Base-by-base conservation (phyloP, 345 rosid genomes). In the Bruguiera sexangula region DNA sequence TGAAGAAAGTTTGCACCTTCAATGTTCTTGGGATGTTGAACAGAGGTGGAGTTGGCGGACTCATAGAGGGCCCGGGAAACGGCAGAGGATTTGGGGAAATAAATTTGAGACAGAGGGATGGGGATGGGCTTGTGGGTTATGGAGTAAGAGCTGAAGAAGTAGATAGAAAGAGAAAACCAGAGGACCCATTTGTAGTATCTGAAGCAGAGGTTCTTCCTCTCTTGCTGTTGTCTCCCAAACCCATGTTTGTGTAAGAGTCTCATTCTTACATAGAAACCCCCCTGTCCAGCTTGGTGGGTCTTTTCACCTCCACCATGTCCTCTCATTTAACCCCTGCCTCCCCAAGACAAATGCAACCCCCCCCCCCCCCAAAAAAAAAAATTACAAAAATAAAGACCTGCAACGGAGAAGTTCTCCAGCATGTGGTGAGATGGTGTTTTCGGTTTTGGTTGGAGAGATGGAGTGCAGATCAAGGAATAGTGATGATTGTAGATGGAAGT, bases 121-220 rank as follows among this genome's bases (percentile, higher is more conserved):
- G 87, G 84, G 29, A 85, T 77, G 24, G 87, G 84, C 30, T 82
- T 79, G 78, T 87, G 85, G 67, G 73, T 83, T 36, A 90, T 71
- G 69, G 88, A 79, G 78, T 79, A 92, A 27, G 98, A 89, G 65
- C 57, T 81, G 57, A 90, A 71, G 78, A 95, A 90, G 72, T 95
- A 95, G 3, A 92, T 85, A 62, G 93, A 79, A 3, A 92, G 82
- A 50, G 79, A 76, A 19, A 90, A 51, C 89, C 94, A 92, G 34
- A 95, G 92, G 60, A 90, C 53, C 90, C 92, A 95, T 84, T 83
- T 92, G 93, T 86, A 90, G 68, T 84, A 82, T 69, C 67, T 85
- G 61, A 76, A 85, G 61, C 73, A 87, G 1, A 83, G 80, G 73
- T 50, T 69, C 68, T 80, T 85, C 58, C 87, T 86, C 56, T 77